These are phyloP conservation scores for Sequoia sempervirens DNA, from an alignment of 75 land plant genomes.

Conservation along the genomic window DNA sequence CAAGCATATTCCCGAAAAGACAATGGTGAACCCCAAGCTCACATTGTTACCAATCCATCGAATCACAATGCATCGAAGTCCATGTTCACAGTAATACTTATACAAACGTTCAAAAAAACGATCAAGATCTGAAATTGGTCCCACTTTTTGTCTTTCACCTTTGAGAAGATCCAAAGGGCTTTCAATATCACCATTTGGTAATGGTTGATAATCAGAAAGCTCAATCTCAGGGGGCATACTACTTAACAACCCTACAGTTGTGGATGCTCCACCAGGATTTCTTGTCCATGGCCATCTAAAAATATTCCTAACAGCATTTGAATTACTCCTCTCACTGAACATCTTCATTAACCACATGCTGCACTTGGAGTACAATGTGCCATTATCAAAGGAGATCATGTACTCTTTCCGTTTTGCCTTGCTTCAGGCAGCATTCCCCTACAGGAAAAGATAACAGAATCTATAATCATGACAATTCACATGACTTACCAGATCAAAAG, in stretches of 20 bases:
- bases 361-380: conserved; percentile 3
- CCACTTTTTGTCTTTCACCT: conserved; percentile 65
- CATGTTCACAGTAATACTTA: conserved; percentile 87
- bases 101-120: conserved; percentile 91
- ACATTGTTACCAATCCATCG: conserved; percentile 89
- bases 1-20: conserved; percentile 86
- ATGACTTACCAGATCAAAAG: background rate
- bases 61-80: conserved; percentile 84
- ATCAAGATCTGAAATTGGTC: conserved; percentile 85
- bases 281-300: conserved; percentile 42
- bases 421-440: background rate
- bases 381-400: conserved; percentile 6
- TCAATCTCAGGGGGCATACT: conserved; percentile 65
- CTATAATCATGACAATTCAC: background rate
- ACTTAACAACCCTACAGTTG: conserved; percentile 28
- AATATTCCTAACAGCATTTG: conserved; percentile 17
- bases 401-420: background rate
- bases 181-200: conserved; percentile 74
- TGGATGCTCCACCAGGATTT: conserved; percentile 31
- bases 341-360: conserved; percentile 31
- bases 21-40: conserved; percentile 71
- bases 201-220: conserved; percentile 65
- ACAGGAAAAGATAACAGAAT: conserved; percentile 3
- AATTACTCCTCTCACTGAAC: conserved; percentile 35
- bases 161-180: conserved; percentile 80